These are phyloP conservation scores for Raffaelea arxii DNA, from an alignment of 2,329 filamentous ascomycete genomes.

Conservation along the genomic window DNA sequence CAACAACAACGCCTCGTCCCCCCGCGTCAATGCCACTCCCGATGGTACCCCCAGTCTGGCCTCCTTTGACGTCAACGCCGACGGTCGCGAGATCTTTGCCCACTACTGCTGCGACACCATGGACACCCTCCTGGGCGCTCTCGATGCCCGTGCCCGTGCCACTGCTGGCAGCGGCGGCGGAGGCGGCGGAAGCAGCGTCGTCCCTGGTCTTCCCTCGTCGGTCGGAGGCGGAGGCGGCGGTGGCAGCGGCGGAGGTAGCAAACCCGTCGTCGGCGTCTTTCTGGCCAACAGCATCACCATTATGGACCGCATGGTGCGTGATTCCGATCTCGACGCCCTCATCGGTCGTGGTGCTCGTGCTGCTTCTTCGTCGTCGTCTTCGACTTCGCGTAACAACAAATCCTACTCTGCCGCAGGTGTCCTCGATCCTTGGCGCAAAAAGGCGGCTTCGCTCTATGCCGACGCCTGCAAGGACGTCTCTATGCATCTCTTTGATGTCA, in stretches of 20 bases:
- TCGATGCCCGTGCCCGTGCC: constrained; percentile 62
- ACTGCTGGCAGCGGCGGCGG: not conserved
- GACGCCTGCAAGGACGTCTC: constrained; percentile 85
- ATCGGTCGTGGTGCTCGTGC: no score
- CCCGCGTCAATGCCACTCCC: constrained; percentile 26
- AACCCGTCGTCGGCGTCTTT: constrained; percentile 76
- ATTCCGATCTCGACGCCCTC: constrained; percentile 71
- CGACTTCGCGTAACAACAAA: no score
- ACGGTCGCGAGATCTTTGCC: constrained; percentile 78
- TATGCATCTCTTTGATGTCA: constrained; percentile 76
- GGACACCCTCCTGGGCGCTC: constrained; percentile 63
- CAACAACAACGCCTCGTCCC: not conserved
- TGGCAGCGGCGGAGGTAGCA: constrained; percentile 57
- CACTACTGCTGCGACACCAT: constrained; percentile 87
- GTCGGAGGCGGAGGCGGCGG: no score
- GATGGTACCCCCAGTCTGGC: constrained; percentile 61
- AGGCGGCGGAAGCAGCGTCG: no score
- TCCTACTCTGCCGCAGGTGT: constrained; percentile 46
- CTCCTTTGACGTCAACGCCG: constrained; percentile 79
- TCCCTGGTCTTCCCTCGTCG: no score
- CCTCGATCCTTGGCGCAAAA: constrained; percentile 81
- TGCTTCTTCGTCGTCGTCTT: no score
- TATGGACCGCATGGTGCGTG: constrained; percentile 73
- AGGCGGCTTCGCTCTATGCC: constrained; percentile 69
- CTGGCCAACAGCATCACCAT: constrained; percentile 80